These are phyloP conservation scores for Aureobasidium sp. DNA, from an alignment of 2,329 filamentous ascomycete species.

Conservation along the genomic window DNA sequence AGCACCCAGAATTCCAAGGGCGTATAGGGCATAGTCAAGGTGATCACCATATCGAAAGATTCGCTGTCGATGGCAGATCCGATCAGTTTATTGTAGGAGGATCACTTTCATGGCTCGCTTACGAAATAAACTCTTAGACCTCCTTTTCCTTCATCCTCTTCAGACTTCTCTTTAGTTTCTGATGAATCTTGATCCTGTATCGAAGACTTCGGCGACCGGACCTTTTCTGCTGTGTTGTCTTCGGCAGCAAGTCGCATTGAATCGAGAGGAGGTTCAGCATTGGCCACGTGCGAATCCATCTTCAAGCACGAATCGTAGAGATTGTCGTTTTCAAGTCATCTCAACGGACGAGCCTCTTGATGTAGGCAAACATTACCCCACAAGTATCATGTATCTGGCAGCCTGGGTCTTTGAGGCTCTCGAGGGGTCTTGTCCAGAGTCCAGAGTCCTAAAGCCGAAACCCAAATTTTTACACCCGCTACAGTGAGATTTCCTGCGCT, in stretches of 20 bases:
- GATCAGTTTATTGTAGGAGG: not conserved
- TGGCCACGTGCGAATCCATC: not conserved
- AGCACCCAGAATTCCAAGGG: slow-evolving; percentile 36
- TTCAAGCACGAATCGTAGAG: not conserved
- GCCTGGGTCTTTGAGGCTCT: not conserved
- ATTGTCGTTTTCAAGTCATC: not conserved
- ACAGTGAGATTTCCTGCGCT: not conserved
- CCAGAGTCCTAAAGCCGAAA: not conserved
- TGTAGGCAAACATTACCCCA: not conserved
- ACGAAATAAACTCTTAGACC: not conserved
- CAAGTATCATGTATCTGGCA: not conserved
- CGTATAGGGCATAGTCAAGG: slow-evolving; percentile 32
- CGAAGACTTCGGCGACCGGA: not conserved
- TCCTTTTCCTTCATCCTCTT: not conserved
- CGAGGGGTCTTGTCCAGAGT: no score
- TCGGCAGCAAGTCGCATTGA: not conserved
- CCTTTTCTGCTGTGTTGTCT: not conserved
- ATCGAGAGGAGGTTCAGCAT: not conserved
- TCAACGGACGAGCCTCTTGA: not conserved
- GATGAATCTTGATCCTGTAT: not conserved
- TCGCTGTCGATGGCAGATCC: no score
- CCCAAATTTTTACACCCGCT: not conserved
- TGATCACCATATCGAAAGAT: slow-evolving; percentile 37
- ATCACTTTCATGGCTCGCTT: not conserved
- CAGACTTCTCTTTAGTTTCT: not conserved